Percentiles rank a stretch among this genome's conserved stretches.
phyloP scores from a whole-genome alignment of 1,284 basidiomycete genomes.

The Butyriboletus appendiculatus region DNA sequence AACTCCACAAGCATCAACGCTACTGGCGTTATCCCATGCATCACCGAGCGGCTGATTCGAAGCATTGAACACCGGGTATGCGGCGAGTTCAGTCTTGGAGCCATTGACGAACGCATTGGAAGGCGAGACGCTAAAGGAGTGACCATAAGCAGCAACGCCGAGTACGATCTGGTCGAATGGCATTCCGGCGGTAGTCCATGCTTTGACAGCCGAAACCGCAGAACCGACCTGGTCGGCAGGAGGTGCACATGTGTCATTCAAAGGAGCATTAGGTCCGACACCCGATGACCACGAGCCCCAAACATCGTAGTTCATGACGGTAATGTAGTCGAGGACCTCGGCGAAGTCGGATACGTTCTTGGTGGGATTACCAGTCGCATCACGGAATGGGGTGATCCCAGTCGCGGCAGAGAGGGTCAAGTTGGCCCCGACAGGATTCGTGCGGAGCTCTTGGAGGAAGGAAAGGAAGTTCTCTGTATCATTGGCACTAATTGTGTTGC shows the following conservation, averaged over 20 bases:
- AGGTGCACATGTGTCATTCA: slow-evolving; percentile 59
- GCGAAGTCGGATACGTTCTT: slow-evolving; percentile 49
- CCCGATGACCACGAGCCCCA: slow-evolving; percentile 53
- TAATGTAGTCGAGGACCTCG: slow-evolving; percentile 58
- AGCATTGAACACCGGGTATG: slow-evolving; percentile 43
- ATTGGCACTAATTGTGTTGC: slow-evolving; percentile 42
- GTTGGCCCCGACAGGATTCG: slow-evolving; percentile 38
- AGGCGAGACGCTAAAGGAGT: slow-evolving; percentile 42
- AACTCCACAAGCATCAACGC: slow-evolving; percentile 42
- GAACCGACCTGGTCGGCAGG: slow-evolving; percentile 59
- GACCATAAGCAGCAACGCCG: slow-evolving; percentile 61
- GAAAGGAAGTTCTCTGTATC: slow-evolving; percentile 48
- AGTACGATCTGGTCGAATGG: slow-evolving; percentile 64
- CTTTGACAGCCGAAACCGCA: slow-evolving; percentile 58
- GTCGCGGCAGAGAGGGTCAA: slow-evolving; percentile 62
- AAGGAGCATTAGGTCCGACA: slow-evolving; percentile 70
- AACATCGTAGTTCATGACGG: slow-evolving; percentile 77
- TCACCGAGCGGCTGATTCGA: slow-evolving; percentile 43
- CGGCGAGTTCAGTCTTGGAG: slow-evolving; percentile 27
- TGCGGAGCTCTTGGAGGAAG: slow-evolving; percentile 52
- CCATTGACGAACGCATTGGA: slow-evolving; percentile 30
- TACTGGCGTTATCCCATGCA: slow-evolving; percentile 38
- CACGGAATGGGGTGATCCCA: slow-evolving; percentile 56
- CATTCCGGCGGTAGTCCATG: slow-evolving; percentile 66
- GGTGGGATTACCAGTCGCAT: slow-evolving; percentile 50